Evolutionary conservation across 352 stramenopile genomes (phyloP).

Genomic region (Globisporangium emineosum): DNA sequence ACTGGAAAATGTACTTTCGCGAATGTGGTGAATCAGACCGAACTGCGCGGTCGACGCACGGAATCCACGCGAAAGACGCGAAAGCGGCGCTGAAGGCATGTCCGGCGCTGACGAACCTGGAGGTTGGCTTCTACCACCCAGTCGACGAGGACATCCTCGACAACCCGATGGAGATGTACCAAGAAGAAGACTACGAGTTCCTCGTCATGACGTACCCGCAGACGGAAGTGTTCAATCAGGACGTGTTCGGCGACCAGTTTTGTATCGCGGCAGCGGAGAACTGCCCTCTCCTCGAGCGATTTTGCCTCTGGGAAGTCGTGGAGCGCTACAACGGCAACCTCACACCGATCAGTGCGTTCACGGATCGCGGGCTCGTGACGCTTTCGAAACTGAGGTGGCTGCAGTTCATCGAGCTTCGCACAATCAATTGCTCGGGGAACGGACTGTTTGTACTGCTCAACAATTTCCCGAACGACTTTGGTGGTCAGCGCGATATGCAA

Average conservation of each 20-base stretch:
- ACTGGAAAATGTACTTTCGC: conserved; percentile 33
- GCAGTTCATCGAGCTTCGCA: conserved; percentile 25
- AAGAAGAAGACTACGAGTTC: conserved; percentile 24
- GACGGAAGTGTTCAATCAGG: conserved; percentile 25
- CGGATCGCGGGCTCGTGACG: conserved; percentile 26
- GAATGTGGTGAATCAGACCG: conserved; percentile 1
- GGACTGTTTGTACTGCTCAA: conserved; percentile 38
- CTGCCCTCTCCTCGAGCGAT: conserved; percentile 29
- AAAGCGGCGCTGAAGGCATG: conserved; percentile 29
- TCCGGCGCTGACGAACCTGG: conserved; percentile 28
- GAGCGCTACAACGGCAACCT: conserved; percentile 22
- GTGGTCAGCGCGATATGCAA: conserved; percentile 28
- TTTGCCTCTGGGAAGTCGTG: conserved; percentile 28
- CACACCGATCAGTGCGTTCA: conserved; percentile 30
- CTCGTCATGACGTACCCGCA: conserved; percentile 22
- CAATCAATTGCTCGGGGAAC: conserved; percentile 31
- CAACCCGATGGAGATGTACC: conserved; percentile 20
- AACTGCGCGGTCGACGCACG: conserved; percentile 18
- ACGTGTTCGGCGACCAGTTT: conserved; percentile 42
- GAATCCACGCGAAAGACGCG: conserved; percentile 26
- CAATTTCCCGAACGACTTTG: conserved; percentile 19
- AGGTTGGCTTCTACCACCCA: conserved; percentile 37
- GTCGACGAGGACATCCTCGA: conserved; percentile 27
- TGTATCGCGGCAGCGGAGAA: conserved; percentile 18
- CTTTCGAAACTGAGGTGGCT: conserved; percentile 31